phyloP scores from a whole-genome alignment of 2,329 filamentous ascomycete genomes.

The Colletotrichum truncatum region DNA sequence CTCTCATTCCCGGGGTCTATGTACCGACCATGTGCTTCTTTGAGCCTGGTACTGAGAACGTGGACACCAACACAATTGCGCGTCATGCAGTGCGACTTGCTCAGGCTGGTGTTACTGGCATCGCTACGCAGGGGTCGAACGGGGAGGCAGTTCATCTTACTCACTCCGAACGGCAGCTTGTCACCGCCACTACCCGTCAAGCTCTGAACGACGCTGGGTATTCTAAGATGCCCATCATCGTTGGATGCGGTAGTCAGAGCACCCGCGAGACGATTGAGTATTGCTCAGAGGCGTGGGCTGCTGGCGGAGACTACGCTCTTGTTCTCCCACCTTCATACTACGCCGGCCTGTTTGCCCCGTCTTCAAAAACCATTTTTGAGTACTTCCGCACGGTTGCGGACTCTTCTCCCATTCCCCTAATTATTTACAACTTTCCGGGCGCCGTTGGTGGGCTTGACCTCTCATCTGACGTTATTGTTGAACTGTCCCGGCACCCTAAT shows the following conservation, averaged over 20 bases:
- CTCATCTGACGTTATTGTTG: conserved; percentile 69
- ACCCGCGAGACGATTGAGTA: conserved; percentile 77
- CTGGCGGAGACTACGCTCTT: conserved; percentile 79
- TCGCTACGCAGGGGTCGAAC: conserved; percentile 83
- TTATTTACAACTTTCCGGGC: conserved; percentile 77
- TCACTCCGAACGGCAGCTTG: conserved; percentile 72
- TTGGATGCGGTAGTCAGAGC: conserved; percentile 78
- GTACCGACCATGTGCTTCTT: conserved; percentile 82
- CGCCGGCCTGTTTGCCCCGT: conserved; percentile 69
- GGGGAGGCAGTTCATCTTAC: conserved; percentile 84
- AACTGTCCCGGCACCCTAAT: conserved; percentile 68
- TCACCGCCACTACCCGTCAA: conserved; percentile 75
- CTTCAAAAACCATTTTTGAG: conserved; percentile 67
- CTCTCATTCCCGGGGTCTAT: conserved; percentile 67
- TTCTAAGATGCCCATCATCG: conserved; percentile 74
- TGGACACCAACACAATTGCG: conserved; percentile 70
- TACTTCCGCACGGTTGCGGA: conserved; percentile 75
- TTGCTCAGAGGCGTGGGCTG: conserved; percentile 73
- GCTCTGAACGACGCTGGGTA: conserved; percentile 75
- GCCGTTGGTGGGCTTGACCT: conserved; percentile 71
- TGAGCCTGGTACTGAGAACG: conserved; percentile 68
- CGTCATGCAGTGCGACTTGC: conserved; percentile 75
- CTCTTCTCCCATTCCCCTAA: conserved; percentile 69
- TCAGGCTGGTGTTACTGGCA: conserved; percentile 75
- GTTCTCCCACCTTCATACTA: conserved; percentile 83